These are phyloP conservation scores for Clausena lansium DNA, from an alignment of 345 rosid species.

Conservation along the genomic window DNA sequence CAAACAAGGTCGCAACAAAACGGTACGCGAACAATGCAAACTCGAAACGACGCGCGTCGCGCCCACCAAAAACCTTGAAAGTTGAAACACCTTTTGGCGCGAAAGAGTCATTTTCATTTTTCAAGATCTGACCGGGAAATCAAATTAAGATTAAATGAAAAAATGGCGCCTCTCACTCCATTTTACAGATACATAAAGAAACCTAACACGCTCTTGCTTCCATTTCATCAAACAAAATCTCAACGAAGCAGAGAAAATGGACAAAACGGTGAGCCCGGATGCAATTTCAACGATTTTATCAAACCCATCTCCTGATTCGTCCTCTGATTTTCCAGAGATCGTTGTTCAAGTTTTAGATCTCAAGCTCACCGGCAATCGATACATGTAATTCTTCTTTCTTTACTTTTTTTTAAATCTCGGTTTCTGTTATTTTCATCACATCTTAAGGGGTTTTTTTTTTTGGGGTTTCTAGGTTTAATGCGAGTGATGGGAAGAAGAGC, in stretches of 20 bases:
- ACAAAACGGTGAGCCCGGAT: conserved; percentile 48
- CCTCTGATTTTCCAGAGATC: conserved; percentile 48
- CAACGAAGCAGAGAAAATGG: conserved; percentile 28
- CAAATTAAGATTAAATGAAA: background rate
- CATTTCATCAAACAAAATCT: background rate
- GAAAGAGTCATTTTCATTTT: too few species aligned
- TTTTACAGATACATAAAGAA: background rate
- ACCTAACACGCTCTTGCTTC: too few species aligned
- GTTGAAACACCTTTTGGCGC: background rate
- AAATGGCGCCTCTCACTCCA: background rate
- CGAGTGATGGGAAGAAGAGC: conserved; percentile 72
- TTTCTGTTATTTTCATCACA: background rate
- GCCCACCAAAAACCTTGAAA: background rate
- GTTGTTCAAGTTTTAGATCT: conserved; percentile 81
- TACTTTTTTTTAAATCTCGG: background rate
- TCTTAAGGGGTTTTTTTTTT: background rate
- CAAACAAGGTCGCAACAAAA: background rate
- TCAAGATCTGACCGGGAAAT: conserved; percentile 2
- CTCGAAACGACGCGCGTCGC: background rate
- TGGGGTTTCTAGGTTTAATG: conserved; percentile 54
- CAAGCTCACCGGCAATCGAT: conserved; percentile 74
- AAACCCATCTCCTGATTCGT: conserved; percentile 65
- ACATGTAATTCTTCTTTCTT: conserved; percentile 39
- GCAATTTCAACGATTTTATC: conserved; percentile 57
- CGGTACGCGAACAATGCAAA: background rate